Evolutionary conservation across 108 stramenopile species (phyloP).

Genomic region (Cyclotella kingstonii): DNA sequence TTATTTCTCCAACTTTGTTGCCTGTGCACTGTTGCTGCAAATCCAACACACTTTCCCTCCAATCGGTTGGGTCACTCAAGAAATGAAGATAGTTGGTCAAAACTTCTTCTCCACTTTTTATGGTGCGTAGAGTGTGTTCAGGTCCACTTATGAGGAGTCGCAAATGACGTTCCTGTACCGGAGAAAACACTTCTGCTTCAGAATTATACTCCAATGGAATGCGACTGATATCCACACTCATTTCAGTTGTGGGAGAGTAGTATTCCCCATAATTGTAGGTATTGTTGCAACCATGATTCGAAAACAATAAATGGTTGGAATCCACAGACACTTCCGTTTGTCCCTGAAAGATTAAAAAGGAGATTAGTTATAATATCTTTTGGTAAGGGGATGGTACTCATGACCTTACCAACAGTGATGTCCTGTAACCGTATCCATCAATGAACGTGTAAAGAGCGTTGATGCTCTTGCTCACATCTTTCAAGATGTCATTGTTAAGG

Average conservation of each 20-base stretch:
- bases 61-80: conserved; percentile 4
- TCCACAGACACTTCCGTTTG: conserved; percentile 13
- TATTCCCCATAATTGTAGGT: conserved; percentile 20
- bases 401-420: conserved; percentile 15
- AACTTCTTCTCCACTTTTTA: conserved; percentile 21
- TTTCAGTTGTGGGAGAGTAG: conserved; percentile 1
- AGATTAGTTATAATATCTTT: background rate
- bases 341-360: conserved; percentile 7
- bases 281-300: conserved; percentile 39
- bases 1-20: conserved; percentile 5
- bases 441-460: background rate
- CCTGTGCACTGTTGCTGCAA: conserved; percentile 17
- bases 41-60: conserved; percentile 1
- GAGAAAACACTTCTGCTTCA: conserved; percentile 3
- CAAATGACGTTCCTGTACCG: conserved; percentile 14
- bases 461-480: background rate
- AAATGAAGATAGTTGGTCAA: conserved; percentile 25
- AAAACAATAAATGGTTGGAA: conserved; percentile 18
- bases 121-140: conserved; percentile 12
- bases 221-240: conserved; percentile 4
- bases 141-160: background rate
- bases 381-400: background rate
- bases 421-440: conserved; percentile 28
- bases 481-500: background rate
- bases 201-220: background rate